These are phyloP conservation scores for Colletotrichum musae DNA, from an alignment of 2,329 filamentous ascomycete species.

Conservation along the genomic window DNA sequence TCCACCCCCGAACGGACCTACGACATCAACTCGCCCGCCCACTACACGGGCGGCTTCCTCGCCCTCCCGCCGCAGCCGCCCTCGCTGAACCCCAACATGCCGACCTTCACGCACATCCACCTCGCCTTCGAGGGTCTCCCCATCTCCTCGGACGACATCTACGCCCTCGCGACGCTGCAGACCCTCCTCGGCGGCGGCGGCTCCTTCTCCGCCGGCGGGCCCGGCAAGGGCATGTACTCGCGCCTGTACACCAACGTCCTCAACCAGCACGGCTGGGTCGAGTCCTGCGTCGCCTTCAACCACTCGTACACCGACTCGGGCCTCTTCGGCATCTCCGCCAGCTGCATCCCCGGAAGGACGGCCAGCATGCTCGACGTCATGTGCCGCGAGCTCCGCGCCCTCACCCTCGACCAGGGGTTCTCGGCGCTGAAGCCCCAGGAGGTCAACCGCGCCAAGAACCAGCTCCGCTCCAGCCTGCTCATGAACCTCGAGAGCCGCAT, in stretches of 20 bases:
- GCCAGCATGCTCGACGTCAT: slow-evolving; percentile 93
- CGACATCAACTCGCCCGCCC: slow-evolving; percentile 76
- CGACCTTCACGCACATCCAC: slow-evolving; percentile 91
- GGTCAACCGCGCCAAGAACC: slow-evolving; percentile 95
- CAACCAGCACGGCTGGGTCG: slow-evolving; percentile 98
- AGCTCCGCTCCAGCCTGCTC: slow-evolving; percentile 87
- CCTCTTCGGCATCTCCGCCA: slow-evolving; percentile 92
- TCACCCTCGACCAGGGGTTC: slow-evolving; percentile 84
- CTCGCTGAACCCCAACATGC: slow-evolving; percentile 81
- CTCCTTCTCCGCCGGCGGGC: slow-evolving; percentile 95
- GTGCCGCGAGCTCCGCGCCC: slow-evolving; percentile 86
- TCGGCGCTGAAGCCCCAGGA: slow-evolving; percentile 80
- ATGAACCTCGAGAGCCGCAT: slow-evolving; percentile 99
- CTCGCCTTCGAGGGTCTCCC: slow-evolving; percentile 95
- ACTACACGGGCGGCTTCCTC: slow-evolving; percentile 95
- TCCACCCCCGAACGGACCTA: slow-evolving; percentile 60
- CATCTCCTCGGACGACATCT: slow-evolving; percentile 92
- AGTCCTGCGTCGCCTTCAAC: slow-evolving; percentile 96
- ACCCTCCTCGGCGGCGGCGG: slow-evolving; percentile 96
- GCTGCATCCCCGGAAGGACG: slow-evolving; percentile 84
- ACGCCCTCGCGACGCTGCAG: slow-evolving; percentile 94
- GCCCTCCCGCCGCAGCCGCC: slow-evolving; percentile 86
- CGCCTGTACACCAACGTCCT: slow-evolving; percentile 97
- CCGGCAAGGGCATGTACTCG: slow-evolving; percentile 99
- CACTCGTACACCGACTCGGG: slow-evolving; percentile 97